Base-by-base conservation (phyloP, 78 protist species). In the Emiliania huxleyi region DNA sequence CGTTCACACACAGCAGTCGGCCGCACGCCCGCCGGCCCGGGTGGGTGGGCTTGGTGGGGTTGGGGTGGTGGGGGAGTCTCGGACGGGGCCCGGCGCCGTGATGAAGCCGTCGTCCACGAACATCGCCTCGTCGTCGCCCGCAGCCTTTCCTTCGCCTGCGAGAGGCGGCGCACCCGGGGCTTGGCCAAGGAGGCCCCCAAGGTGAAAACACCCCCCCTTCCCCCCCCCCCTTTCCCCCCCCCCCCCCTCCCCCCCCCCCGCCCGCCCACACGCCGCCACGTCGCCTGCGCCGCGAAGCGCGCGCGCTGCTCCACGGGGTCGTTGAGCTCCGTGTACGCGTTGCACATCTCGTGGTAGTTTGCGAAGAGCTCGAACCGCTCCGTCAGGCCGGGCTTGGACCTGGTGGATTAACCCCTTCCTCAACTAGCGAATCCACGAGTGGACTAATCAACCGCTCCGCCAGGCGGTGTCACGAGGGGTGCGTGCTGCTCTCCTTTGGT, bases 301-400 rank as follows among this genome's bases (percentile, higher is more conserved):
- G 94, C 98, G 15, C 99, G 83, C 98, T 99, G 99, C 45, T 97
- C 98, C 42, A 96, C 81, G 48, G 99, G 99, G 94, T 98, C 96
- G 97, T 99, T 99, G 87, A 99, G 95, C 98, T 99, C 99, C 0
- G 99, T 98, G 99, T 99, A 99, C 23, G 99, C 99, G 93, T 99
- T 99, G 96, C 97, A 94, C 55, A 98, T 52, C 95, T 99, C 99
- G 91, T 95, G 90, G 75, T 92, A 56, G 69, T 83, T 77, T 42
- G 97, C 96, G 87, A 99, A 98, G 83, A 98, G 96, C 97, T 99
- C 99, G 92, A 99, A 99, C 43, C 99, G 95, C 96, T 99, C 99
- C 19, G 99, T 99, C 62, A 62, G 62, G 84, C 37, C 4, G n/a
- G 75, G 75, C 75, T 26, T 62, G 29, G 75, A 62, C n/a, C n/a